Evolutionary conservation across 2,329 filamentous ascomycete genomes (phyloP), one percentile per base, ranked within the genome.

Genomic region (Teratosphaeria pseudoeucalypti): DNA sequence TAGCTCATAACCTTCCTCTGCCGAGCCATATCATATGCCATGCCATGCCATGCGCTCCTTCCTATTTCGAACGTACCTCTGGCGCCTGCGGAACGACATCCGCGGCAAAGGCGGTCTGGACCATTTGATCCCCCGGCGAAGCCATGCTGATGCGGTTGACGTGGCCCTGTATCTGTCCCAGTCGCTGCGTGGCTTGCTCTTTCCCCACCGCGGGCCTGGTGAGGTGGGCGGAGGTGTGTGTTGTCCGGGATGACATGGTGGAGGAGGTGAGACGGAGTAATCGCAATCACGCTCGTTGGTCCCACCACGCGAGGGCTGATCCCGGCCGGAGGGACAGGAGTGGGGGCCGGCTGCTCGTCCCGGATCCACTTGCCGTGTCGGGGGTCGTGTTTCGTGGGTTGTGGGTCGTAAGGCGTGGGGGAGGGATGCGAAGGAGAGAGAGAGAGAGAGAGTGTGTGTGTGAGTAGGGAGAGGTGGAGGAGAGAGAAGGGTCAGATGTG

Each of bases 61-160:
- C 27, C 34, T 32, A 34, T 75, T 54, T 54, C 14, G 34, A 37
- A 54, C 53, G 34, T 54, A 54, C 53, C 53, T 96, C 92, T 55
- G 94, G 92, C 62, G 94, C 94, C 54, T 67, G 68, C 43, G 67
- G 65, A 26, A 67, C 66, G 60, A 66, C 62, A 57, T 68, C 66
- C 27, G 64, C 60, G 34, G 60, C 60, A 61, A 70, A 70, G 34
- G 64, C 63, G 9, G 67, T 60, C 1, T 53, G 56, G 11, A 39
- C 61, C 52, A 23, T 23, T 1, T 60, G 62, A 6, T 55, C 37
- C 10, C 27, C 53, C 4, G 49, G 53, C 29, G 16, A 43, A 43
- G 57, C 58, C 53, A 62, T 56, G 19, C 57, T 61, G 34, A 62
- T 56, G 19, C 57, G 60, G 34, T 61, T 62, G 63, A 68, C 67